Evolutionary conservation across 768 basidiomycete genomes (phyloP).

Genomic region (Psilocybe cubensis): DNA sequence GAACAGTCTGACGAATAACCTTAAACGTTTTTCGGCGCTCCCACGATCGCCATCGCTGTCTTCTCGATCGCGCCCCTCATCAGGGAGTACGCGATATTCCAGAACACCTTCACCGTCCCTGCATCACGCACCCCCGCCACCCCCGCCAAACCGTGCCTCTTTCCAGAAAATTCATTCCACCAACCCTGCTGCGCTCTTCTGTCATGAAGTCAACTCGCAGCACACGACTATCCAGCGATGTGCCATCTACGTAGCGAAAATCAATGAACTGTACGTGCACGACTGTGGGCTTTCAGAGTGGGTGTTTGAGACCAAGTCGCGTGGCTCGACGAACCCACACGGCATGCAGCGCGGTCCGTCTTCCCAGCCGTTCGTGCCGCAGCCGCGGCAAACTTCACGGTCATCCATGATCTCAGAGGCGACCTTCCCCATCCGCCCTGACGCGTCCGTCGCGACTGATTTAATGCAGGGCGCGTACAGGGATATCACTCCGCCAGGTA

Average conservation of each 20-base stretch:
- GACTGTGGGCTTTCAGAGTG: conserved; percentile 83
- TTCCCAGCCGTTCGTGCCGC: conserved; percentile 47
- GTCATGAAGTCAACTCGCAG: conserved; percentile 60
- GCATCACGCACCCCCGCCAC: conserved; percentile 12
- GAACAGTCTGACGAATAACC: conserved; percentile 46
- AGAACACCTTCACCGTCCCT: conserved; percentile 41
- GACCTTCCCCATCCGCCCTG: conserved; percentile 81
- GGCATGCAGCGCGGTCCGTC: conserved; percentile 37
- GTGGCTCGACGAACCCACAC: conserved; percentile 38
- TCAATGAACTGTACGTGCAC: conserved; percentile 76
- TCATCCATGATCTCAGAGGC: conserved; percentile 75
- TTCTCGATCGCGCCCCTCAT: conserved; percentile 41
- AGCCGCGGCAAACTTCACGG: conserved; percentile 69
- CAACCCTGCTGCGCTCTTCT: conserved; percentile 73
- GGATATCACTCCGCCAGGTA: conserved; percentile 56
- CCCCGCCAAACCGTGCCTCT: conserved; percentile 14
- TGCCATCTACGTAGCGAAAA: conserved; percentile 75
- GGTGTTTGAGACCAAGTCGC: conserved; percentile 58
- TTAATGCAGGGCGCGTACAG: conserved; percentile 49
- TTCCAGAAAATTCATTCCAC: conserved; percentile 25
- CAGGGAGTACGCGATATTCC: conserved; percentile 36
- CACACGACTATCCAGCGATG: conserved; percentile 70
- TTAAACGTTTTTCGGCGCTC: conserved; percentile 59
- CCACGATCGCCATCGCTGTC: conserved; percentile 71
- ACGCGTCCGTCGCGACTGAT: conserved; percentile 80